Evolutionary conservation across 2,329 filamentous ascomycete species (phyloP), one percentile per base, ranked within the genome.

Genomic region (Paraphoma chrysanthemicola): DNA sequence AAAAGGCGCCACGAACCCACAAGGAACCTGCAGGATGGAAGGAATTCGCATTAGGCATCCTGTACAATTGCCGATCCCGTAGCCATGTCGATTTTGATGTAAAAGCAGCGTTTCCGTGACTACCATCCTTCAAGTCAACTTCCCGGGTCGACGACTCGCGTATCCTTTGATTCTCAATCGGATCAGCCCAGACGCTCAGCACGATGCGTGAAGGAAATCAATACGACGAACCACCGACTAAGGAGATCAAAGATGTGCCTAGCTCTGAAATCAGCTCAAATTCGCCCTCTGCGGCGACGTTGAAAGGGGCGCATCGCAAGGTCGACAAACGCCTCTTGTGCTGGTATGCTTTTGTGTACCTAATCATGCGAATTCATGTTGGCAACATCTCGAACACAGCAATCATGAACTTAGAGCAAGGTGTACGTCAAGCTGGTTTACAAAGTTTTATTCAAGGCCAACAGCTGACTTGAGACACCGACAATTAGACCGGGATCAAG

Each of bases 331-430:
- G 66, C 8, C 53, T 75, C 1, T 53, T 75, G 1, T 58, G 64
- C 16, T 75, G 68, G 68, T 74, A 75, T 55, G 67, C 67, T n/a
- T 68, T 74, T 49, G 66, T 75, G 10, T 72, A 68, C 44, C 52
- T 67, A 6, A 63, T 73, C 48, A 71, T 74, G 67, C 61, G 68
- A 29, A 74, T 73, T 16, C 63, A 74, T 31, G 67, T 71, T 23
- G 57, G 57, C 56, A 73, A 75, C 53, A 72, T 75, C 44, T 71
- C 69, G 11, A 75, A 76, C 48, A 68, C 70, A 1, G 73, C 73
- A 8, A 76, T 75, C 50, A 71, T 77, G 57, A 74, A 77, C 48
- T 55, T 74, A 14, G 71, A 74, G 51, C 54, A 69, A 45, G 72
- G 72, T 6, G 33, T 38, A 38, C 10, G 33, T 38, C 10, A 38